A percentile compares a stretch with the other conserved stretches of the same genome.
Evolutionary conservation across 495 filamentous ascomycete species (phyloP).

Genomic region (Xanthoparmelia taractica): DNA sequence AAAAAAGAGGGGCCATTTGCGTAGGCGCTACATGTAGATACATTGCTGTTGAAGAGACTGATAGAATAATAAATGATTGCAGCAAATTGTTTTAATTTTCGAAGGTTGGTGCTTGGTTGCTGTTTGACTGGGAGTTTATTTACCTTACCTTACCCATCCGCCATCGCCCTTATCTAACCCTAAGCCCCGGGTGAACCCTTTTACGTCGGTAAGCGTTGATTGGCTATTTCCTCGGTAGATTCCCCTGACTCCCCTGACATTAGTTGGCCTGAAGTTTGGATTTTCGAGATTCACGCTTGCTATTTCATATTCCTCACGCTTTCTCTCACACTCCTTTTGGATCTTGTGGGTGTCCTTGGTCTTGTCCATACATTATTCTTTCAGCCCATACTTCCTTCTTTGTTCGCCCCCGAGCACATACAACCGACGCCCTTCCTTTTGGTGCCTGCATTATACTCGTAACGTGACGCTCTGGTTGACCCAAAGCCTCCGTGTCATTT

Average conservation of each 20-base stretch:
- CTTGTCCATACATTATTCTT: not conserved
- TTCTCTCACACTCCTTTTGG: not conserved
- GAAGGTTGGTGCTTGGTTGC: no score
- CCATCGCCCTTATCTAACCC: no score
- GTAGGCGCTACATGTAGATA: not conserved
- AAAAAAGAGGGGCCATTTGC: not conserved
- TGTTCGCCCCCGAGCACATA: not conserved
- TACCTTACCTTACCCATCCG: no score
- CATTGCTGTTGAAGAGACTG: not conserved
- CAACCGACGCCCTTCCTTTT: conserved; percentile 9
- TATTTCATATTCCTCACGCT: no score
- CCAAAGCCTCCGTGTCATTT: conserved; percentile 2
- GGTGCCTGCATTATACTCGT: not conserved
- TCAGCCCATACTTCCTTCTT: conserved; percentile 3
- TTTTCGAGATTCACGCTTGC: no score
- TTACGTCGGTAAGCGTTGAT: no score
- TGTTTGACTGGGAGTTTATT: no score
- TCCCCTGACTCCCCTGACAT: no score
- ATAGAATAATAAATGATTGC: not conserved
- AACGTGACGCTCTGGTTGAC: conserved; percentile 10
- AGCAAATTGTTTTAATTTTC: not conserved
- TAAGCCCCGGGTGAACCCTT: no score
- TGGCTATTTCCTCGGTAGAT: no score
- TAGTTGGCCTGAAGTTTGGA: no score
- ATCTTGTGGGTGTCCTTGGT: not conserved